Evolutionary conservation across 352 stramenopile species (phyloP), one percentile per base, ranked within the genome.

Genomic region (Elongisporangium undulatum): DNA sequence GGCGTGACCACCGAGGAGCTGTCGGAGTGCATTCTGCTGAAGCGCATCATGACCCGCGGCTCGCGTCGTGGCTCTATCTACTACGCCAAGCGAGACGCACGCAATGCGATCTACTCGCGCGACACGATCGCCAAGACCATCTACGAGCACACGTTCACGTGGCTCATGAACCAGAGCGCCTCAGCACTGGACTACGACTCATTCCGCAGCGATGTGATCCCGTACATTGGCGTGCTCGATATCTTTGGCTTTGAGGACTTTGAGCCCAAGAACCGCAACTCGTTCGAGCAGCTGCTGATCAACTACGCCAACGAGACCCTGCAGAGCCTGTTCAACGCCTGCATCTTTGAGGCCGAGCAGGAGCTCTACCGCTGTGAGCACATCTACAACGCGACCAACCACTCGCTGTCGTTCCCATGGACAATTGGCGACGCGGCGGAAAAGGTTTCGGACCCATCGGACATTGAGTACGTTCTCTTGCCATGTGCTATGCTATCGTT

Each of bases 181-280:
- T 83, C 66, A 3, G 79, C 84, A 8, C 61, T 95, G 41, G 83
- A 94, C 62, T 90, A 93, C 67, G 78, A 92, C 73, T 74, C 93
- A 66, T 77, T 84, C 54, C 83, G 85, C 26, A 87, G 76, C 53
- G 83, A 92, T 55, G 84, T 92, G 49, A 72, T 92, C 26, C 83
- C 88, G 34, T 90, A 96, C 79, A 96, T 97, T 60, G 88, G 87
- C 16, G 86, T 97, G 23, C 74, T 97, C 20, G 90, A 97, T 72
- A 97, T 97, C 52, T 97, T 97, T 61, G 90, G 90, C 16, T 97
- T 97, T 64, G 90, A 97, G 62, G 87, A 90, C 54, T 95, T 97
- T 49, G 74, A 93, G 59, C 74, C 81, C 6, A 97, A 87, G 67
- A 92, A 92, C 62, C 81, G 75, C 56, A 97, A 97, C 71, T 94